phyloP scores from a whole-genome alignment of 495 filamentous ascomycete species.

The Penicillium maclennaniae region DNA sequence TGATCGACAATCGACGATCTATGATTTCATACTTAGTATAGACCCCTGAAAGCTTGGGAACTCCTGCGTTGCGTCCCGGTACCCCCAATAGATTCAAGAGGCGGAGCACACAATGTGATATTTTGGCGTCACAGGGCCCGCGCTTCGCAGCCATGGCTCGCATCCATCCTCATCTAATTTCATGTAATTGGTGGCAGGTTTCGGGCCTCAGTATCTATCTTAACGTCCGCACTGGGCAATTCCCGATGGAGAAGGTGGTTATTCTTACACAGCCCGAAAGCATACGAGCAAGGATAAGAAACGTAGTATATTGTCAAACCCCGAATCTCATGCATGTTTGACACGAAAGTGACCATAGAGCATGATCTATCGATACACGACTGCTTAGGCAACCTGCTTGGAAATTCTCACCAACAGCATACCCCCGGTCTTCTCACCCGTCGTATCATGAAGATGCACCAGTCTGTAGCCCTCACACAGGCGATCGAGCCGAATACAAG shows the following conservation, averaged over 20 bases:
- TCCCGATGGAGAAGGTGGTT: background rate
- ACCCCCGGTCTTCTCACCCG: conserved; percentile 58
- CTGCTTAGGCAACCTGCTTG: conserved; percentile 44
- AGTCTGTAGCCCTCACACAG: conserved; percentile 72
- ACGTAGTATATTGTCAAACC: background rate
- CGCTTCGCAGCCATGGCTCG: background rate
- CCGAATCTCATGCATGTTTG: background rate
- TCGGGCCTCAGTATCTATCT: conserved; percentile 1
- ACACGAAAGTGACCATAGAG: background rate
- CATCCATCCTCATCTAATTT: background rate
- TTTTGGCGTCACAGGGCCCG: background rate
- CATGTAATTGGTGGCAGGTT: background rate
- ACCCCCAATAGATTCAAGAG: background rate
- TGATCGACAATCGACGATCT: background rate
- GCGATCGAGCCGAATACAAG: conserved; percentile 79
- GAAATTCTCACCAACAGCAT: conserved; percentile 65
- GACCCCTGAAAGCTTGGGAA: background rate
- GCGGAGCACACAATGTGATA: background rate
- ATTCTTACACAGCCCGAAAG: conserved; percentile 2
- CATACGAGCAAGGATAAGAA: background rate
- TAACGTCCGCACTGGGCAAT: background rate
- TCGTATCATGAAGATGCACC: conserved; percentile 63
- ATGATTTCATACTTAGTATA: background rate
- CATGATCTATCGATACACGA: conserved; percentile 1
- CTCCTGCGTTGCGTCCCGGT: background rate